Evolutionary conservation across 495 filamentous ascomycete genomes (phyloP).

Genomic region (Aspergillus carlsbadensis): DNA sequence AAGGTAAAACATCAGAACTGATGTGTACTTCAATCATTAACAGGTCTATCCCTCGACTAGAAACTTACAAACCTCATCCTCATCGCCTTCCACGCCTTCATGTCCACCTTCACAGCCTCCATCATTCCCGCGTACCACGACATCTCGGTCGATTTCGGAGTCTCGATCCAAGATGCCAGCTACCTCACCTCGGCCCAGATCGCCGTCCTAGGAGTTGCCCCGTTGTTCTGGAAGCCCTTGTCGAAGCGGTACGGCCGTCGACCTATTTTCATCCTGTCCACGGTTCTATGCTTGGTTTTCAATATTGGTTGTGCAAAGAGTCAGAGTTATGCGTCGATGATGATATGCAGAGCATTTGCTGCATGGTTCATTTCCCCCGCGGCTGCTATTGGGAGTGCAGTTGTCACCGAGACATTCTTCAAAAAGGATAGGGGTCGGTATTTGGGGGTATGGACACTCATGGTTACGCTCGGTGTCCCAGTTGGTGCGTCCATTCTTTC

Average conservation of each 20-base stretch:
- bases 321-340: slow-evolving; percentile 37
- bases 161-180: slow-evolving; percentile 40
- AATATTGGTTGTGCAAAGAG: slow-evolving; percentile 48
- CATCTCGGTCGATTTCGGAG: slow-evolving; percentile 41
- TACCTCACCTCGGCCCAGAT: slow-evolving; percentile 55
- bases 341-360: slow-evolving; percentile 39
- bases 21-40: background rate
- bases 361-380: slow-evolving; percentile 50
- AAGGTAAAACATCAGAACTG: slow-evolving; percentile 19
- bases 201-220: slow-evolving; percentile 46
- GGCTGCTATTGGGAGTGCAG: slow-evolving; percentile 23
- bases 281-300: slow-evolving; percentile 41
- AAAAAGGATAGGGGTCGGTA: slow-evolving; percentile 47
- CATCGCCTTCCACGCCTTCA: slow-evolving; percentile 55
- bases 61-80: slow-evolving; percentile 54
- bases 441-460: slow-evolving; percentile 52
- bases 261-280: slow-evolving; percentile 50
- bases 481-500: background rate
- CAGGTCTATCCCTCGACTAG: slow-evolving; percentile 22
- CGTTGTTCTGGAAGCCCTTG: slow-evolving; percentile 56
- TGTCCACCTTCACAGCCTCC: slow-evolving; percentile 56
- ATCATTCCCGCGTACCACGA: slow-evolving; percentile 52
- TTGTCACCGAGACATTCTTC: slow-evolving; percentile 13
- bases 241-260: slow-evolving; percentile 57
- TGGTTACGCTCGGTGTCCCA: background rate